phyloP scores from a whole-genome alignment of 495 filamentous ascomycete genomes.

The Daldinia caldariorum region DNA sequence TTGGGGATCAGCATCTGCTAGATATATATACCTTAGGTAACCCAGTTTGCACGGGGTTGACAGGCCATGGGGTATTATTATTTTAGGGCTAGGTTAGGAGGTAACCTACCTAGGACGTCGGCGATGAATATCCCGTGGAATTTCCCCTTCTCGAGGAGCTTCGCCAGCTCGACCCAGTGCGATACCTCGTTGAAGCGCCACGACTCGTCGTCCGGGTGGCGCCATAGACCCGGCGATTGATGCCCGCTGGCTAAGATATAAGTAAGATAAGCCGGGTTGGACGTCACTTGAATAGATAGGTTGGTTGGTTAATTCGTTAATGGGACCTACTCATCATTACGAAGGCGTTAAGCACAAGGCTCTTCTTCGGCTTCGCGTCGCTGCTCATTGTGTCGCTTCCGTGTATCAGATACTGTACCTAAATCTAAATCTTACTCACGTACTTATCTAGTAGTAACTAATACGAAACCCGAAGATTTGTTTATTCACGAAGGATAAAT shows the following conservation, averaged over 20 bases:
- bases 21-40: background rate
- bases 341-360: slow-evolving; percentile 72
- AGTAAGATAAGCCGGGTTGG: slow-evolving; percentile 8
- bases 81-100: too few relatives aligned
- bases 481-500: background rate
- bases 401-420: background rate
- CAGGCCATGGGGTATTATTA: too few relatives aligned
- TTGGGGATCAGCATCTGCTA: background rate
- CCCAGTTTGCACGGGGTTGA: background rate
- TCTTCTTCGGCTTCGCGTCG: slow-evolving; percentile 57
- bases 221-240: slow-evolving; percentile 71
- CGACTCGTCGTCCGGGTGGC: slow-evolving; percentile 64
- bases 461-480: background rate
- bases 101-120: slow-evolving; percentile 58
- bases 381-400: slow-evolving; percentile 15
- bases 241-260: slow-evolving; percentile 63
- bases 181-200: slow-evolving; percentile 62
- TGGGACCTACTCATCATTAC: slow-evolving; percentile 61
- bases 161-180: slow-evolving; percentile 67
- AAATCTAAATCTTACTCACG: background rate
- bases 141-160: slow-evolving; percentile 65
- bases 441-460: background rate
- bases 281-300: background rate
- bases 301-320: background rate
- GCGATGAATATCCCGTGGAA: slow-evolving; percentile 73